Conservation (phyloP, 208 protist genomes). For the Balamuthia mandrillaris region DNA sequence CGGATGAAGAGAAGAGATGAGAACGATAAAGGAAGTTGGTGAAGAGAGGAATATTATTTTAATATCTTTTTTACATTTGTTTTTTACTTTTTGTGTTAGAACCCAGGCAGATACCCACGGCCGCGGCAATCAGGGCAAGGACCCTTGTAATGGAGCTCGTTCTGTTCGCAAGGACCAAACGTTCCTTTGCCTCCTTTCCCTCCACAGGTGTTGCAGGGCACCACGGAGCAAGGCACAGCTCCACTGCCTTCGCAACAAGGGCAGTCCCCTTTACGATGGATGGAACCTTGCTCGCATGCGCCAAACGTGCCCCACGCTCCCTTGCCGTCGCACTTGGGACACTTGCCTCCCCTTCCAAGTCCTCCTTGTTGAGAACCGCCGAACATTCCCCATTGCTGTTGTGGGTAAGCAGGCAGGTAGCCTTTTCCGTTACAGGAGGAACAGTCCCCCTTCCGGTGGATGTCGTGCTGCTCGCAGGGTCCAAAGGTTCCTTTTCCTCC, state of each 20-base stretch:
- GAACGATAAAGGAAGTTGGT: no score
- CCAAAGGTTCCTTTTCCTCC: not conserved
- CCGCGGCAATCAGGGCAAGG: not conserved
- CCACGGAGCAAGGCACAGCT: no score
- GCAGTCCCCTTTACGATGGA: not conserved
- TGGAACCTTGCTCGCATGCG: not conserved
- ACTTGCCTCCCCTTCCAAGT: no score
- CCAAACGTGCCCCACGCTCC: conserved; percentile 23
- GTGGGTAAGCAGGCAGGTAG: no score
- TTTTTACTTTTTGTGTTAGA: no score
- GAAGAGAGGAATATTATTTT: no score
- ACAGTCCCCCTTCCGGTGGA: not conserved
- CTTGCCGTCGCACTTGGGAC: conserved; percentile 14
- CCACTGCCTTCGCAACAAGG: not conserved
- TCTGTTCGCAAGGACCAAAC: not conserved
- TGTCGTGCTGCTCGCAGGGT: not conserved
- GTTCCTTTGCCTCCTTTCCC: conserved; percentile 15
- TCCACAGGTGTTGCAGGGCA: no score
- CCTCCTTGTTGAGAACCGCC: no score
- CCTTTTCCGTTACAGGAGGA: not conserved
- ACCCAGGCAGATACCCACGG: no score
- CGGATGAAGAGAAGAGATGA: no score
- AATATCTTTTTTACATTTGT: no score
- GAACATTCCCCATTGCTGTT: no score
- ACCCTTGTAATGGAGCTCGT: not conserved